These are phyloP conservation scores for Neonectria neomacrospora DNA, from an alignment of 2,329 filamentous ascomycete genomes.

Conservation along the genomic window DNA sequence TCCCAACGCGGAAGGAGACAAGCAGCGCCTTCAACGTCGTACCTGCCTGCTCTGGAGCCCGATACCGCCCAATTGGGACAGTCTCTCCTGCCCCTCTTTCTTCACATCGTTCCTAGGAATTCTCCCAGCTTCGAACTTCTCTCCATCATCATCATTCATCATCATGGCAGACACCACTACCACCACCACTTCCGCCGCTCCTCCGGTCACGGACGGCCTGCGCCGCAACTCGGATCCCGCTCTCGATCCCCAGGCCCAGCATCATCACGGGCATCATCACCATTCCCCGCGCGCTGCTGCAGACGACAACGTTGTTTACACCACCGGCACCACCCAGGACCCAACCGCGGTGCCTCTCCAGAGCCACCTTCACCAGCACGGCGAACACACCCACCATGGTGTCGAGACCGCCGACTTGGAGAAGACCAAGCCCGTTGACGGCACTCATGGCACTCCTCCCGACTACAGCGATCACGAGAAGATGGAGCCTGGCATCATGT, in stretches of 20 bases:
- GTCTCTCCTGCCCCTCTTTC: not conserved
- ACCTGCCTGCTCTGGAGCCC: not conserved
- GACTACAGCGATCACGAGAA: constrained; percentile 57
- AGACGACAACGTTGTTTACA: constrained; percentile 58
- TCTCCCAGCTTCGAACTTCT: constrained; percentile 3
- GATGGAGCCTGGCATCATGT: constrained; percentile 47
- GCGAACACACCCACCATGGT: constrained; percentile 3
- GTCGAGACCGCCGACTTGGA: constrained; percentile 26
- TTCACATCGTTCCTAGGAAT: not conserved
- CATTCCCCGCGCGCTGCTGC: constrained; percentile 52
- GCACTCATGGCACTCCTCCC: constrained; percentile 43
- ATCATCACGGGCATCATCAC: constrained; percentile 56
- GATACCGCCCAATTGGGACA: not conserved
- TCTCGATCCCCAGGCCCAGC: constrained; percentile 54
- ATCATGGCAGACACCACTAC: constrained; percentile 36
- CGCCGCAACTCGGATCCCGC: constrained; percentile 41
- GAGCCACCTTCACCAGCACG: constrained; percentile 46
- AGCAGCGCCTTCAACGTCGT: constrained; percentile 1
- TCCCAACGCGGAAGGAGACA: not conserved
- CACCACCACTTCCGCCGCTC: not conserved
- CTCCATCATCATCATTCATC: constrained; percentile 1
- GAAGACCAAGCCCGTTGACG: constrained; percentile 21
- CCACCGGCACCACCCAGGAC: constrained; percentile 54
- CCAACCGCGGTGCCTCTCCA: constrained; percentile 49
- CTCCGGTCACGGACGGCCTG: constrained; percentile 8